Base-by-base conservation (phyloP, 2,329 filamentous ascomycete genomes). In the Pestalotiopsis sp. region DNA sequence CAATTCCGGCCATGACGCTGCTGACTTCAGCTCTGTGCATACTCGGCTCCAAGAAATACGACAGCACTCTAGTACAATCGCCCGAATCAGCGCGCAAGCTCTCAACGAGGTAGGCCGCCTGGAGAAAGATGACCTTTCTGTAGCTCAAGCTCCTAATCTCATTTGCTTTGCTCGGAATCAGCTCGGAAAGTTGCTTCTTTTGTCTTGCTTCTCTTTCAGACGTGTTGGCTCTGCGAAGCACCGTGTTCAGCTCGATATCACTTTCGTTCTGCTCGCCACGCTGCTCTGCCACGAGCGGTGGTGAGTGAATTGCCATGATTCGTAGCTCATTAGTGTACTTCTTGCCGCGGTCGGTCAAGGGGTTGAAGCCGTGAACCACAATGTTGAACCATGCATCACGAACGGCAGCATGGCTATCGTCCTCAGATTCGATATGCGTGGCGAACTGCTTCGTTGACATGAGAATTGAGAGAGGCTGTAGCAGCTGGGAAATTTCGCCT, bases 351-450 rank as follows among this genome's bases (percentile, higher is more conserved):
- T 91, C 87, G 0, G 94, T 95, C 17, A 88, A 87, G 12, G 92
- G 86, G 11, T 91, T 91, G 77, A 98, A 97, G 4, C 95, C 96
- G 78, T 99, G 96, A 0, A 97, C 92, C 25, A 95, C 93, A 71
- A 98, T 94, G 76, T 99, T 99, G 82, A 98, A 98, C 96, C 96
- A 99, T 4, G 94, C 93, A 84, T 99, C 95, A 66, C 95, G 91
- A 73, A 96, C 88, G 68, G 97, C 82, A 31, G 89, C 88, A 70
- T 92, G 87, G 7, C 90, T 88, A 69, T 95, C 90, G 65, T 95
- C 92, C 66, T 92, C 88, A 67, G 82, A 81, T 11, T 83, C 73
- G 38, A 77, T 68, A 70, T 78, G 41, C 80, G 82, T 58, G 25
- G 82, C 84, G 57, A 91, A 80, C 68, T 91, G 86, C 71, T 91